These are phyloP conservation scores for Microdochium paspali DNA, from an alignment of 2,329 filamentous ascomycete species.

Conservation along the genomic window DNA sequence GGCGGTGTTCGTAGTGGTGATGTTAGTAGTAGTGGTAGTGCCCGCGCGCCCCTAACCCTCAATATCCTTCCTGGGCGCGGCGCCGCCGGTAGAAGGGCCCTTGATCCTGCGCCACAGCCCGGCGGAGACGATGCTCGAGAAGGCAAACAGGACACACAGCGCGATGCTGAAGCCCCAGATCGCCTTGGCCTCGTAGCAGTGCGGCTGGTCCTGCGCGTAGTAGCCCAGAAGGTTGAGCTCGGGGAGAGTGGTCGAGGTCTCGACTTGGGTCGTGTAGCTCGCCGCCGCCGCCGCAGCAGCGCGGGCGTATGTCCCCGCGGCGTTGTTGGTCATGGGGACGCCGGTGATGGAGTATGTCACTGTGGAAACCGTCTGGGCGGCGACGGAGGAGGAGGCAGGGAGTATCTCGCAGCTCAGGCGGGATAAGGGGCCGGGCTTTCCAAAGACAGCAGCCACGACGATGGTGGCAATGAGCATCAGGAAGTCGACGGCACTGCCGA, in stretches of 20 bases:
- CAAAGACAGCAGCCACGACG: constrained; percentile 67
- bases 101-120: constrained; percentile 56
- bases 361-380: constrained; percentile 20
- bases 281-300: constrained; percentile 10
- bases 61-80: constrained; percentile 32
- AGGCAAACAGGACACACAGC: constrained; percentile 61
- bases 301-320: constrained; percentile 12
- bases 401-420: constrained; percentile 61
- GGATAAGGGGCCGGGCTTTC: constrained; percentile 58
- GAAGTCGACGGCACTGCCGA: constrained; percentile 56
- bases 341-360: constrained; percentile 29
- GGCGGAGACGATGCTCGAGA: constrained; percentile 47
- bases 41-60: constrained; percentile 40
- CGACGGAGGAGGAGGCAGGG: constrained; percentile 24
- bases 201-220: constrained; percentile 45
- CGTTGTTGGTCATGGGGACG: constrained; percentile 27
- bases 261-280: too few relatives aligned
- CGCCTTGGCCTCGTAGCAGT: constrained; percentile 77
- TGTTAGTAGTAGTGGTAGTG: constrained; percentile 15
- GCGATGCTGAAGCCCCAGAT: constrained; percentile 81
- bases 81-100: constrained; percentile 13
- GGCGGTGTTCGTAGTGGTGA: not conserved
- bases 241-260: constrained; percentile 1
- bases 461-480: constrained; percentile 68
- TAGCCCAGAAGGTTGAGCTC: constrained; percentile 30